Base-by-base conservation (phyloP, 495 filamentous ascomycete species). In the Penicillium odoratum region DNA sequence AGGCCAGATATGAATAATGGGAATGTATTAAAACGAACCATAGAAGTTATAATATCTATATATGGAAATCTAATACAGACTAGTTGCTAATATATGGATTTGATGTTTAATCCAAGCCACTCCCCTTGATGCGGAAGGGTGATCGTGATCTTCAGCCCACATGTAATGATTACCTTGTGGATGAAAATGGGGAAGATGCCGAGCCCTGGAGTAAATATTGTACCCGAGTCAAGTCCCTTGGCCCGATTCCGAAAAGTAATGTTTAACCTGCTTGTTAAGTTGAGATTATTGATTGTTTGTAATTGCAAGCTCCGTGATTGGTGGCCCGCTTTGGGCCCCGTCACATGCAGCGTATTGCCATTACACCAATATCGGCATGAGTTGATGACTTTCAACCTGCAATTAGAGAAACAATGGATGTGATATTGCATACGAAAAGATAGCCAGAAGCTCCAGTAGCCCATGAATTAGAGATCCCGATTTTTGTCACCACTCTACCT, bases 331-430 rank as follows among this genome's bases (percentile, higher is more conserved):
- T 38, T 49, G 46, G 34, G 52, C 56, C 56, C 60, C 64, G 61
- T 66, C 66, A 69, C 66, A 69, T 69, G 66, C 61, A 61, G 53
- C 47, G 66, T 69, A 69, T 69, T 63, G 60, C 48, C 47, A 43
- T 56, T 66, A 66, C 66, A 33, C n/a, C 6, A 11, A 5, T 16
- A 34, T 47, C 40, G 31, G 26, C 21, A 31, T 26, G 26, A 16
- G 47, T 48, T 30, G 18, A 51, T 36, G 49, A 40, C n/a, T 5
- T 51, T 28, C 9, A 25, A 9, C 5, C 3, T 21, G 29, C 49
- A 40, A 28, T 51, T 18, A 21, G 47, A 34, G 47, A 34, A 28
- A 26, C 43, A 46, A 46, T 10, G 7, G 9, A 48, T 48, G 13
- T 29, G 28, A 30, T 48, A 48, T 48, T 48, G 13, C 13, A 30